A percentile compares a stretch with the other conserved stretches of the same genome.
These are phyloP conservation scores for Orbilia oligospora DNA, from an alignment of 2,329 filamentous ascomycete species.

Conservation along the genomic window DNA sequence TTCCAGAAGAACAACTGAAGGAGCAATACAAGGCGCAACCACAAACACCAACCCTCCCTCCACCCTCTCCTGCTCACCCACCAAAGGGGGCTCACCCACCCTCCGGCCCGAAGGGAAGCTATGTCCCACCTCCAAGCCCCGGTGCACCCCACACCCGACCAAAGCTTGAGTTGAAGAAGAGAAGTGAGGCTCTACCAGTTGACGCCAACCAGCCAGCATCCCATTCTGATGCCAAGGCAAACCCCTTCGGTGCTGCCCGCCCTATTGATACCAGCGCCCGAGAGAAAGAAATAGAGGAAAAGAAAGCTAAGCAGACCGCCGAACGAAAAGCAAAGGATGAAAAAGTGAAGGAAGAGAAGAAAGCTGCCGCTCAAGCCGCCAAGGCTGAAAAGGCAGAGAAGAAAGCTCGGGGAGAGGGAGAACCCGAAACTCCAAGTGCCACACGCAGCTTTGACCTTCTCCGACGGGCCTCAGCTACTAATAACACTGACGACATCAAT, in stretches of 20 bases:
- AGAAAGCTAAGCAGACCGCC: conserved; percentile 86
- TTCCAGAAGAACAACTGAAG: conserved; percentile 63
- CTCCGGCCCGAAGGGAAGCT: conserved; percentile 74
- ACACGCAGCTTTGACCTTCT: conserved; percentile 73
- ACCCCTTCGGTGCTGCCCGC: conserved; percentile 91
- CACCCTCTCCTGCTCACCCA: conserved; percentile 64
- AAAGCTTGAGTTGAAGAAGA: conserved; percentile 88
- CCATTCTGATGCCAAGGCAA: conserved; percentile 82
- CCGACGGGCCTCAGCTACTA: conserved; percentile 69
- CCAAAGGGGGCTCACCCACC: conserved; percentile 71
- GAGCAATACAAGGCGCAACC: conserved; percentile 35
- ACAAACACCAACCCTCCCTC: conserved; percentile 63
- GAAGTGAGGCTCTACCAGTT: conserved; percentile 74
- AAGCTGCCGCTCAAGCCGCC: conserved; percentile 76
- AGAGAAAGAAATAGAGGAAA: conserved; percentile 92
- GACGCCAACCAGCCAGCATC: conserved; percentile 69
- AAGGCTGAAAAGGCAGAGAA: conserved; percentile 73
- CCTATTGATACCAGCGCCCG: conserved; percentile 93
- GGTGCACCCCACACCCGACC: conserved; percentile 78
- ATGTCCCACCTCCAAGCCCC: conserved; percentile 69
- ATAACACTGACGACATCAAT: conserved; percentile 68
- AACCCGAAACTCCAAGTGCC: conserved; percentile 65
- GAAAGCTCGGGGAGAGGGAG: conserved; percentile 67
- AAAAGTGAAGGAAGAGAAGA: conserved; percentile 73
- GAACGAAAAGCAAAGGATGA: conserved; percentile 81